Evolutionary conservation across 2,329 filamentous ascomycete genomes (phyloP).

Genomic region (Ophiostoma triangulosporum): DNA sequence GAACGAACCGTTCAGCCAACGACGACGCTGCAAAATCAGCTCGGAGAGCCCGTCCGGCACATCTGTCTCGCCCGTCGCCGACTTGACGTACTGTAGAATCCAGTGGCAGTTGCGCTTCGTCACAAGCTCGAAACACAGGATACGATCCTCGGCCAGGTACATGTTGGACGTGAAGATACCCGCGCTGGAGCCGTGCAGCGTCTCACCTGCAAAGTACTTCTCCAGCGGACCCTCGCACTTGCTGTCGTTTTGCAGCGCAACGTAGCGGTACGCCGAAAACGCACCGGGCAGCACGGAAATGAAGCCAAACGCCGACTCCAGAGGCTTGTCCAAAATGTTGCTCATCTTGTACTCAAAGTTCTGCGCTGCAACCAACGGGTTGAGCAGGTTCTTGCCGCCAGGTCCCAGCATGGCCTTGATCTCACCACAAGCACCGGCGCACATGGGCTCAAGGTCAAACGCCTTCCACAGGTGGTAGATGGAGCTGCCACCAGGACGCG

Average conservation of each 20-base stretch:
- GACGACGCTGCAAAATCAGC: slow-evolving; percentile 85
- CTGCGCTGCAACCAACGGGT: slow-evolving; percentile 91
- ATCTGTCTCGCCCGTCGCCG: slow-evolving; percentile 89
- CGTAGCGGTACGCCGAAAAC: slow-evolving; percentile 93
- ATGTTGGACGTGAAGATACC: slow-evolving; percentile 98
- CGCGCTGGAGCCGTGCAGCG: slow-evolving; percentile 81
- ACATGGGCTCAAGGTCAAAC: slow-evolving; percentile 95
- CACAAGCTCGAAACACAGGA: slow-evolving; percentile 84
- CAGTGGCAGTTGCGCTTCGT: slow-evolving; percentile 95
- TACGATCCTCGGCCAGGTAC: slow-evolving; percentile 97
- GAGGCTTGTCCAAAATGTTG: slow-evolving; percentile 94
- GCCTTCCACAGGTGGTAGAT: slow-evolving; percentile 99
- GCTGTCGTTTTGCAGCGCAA: slow-evolving; percentile 93
- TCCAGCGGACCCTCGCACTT: slow-evolving; percentile 83
- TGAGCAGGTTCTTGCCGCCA: slow-evolving; percentile 68
- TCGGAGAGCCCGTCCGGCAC: slow-evolving; percentile 90
- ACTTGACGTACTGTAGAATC: slow-evolving; percentile 98
- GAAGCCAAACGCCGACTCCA: slow-evolving; percentile 95
- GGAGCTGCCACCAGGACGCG: slow-evolving; percentile 81
- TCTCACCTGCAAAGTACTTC: slow-evolving; percentile 95
- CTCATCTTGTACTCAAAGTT: slow-evolving; percentile 99
- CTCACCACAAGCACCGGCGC: slow-evolving; percentile 85
- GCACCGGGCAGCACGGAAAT: slow-evolving; percentile 93
- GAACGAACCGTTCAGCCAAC: slow-evolving; percentile 97
- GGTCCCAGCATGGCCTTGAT: slow-evolving; percentile 95